A percentile compares a stretch with the other conserved stretches of the same genome.
Evolutionary conservation across 129 eudicot species (phyloP).

Genomic region (Chrysanthemum lavandulifolium): DNA sequence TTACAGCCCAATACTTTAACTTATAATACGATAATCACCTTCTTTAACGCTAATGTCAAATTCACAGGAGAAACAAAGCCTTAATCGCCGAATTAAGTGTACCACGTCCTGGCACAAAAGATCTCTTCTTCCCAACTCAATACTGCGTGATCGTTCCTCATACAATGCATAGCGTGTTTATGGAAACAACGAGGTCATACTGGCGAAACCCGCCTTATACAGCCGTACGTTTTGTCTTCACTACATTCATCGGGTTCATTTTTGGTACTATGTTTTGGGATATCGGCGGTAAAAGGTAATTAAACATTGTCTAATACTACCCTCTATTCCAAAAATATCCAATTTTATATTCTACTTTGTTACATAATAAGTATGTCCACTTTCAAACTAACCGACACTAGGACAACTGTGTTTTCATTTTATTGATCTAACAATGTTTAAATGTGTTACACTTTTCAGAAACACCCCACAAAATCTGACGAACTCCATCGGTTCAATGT

Average conservation of each 20-base stretch:
- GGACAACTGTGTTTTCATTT: no score
- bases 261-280: constrained; percentile 64
- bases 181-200: constrained; percentile 61
- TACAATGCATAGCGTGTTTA: constrained; percentile 42
- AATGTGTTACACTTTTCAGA: constrained; percentile 27
- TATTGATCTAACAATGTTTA: no score
- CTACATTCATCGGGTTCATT: constrained; percentile 36
- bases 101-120: constrained; percentile 29
- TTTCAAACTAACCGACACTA: no score
- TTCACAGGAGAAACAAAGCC: constrained; percentile 26
- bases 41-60: neutral
- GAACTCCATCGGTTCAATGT: constrained; percentile 55
- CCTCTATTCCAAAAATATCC: no score
- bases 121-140: constrained; percentile 29
- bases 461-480: constrained; percentile 23
- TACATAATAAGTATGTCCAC: no score
- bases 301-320: no score
- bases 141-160: constrained; percentile 43
- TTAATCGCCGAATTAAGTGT: constrained; percentile 23
- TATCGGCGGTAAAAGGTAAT: constrained; percentile 41
- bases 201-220: constrained; percentile 57
- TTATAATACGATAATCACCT: no score
- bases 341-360: no score
- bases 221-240: constrained; percentile 41
- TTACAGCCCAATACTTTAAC: no score